Conservation (phyloP, 2,329 filamentous ascomycete species). For the Penicillium sp. region DNA sequence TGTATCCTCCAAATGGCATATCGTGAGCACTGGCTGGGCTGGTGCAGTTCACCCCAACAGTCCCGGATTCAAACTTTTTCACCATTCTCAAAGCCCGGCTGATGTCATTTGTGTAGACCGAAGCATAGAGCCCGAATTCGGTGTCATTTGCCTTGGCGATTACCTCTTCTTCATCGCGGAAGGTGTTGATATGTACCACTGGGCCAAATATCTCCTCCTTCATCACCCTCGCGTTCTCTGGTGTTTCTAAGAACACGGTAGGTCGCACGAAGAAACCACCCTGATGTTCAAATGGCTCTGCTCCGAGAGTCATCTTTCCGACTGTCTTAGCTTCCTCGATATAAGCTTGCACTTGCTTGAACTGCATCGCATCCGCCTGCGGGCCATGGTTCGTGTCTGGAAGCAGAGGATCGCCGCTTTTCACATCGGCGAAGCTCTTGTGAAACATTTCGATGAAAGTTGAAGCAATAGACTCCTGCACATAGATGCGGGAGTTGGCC, state of each 20-base stretch:
- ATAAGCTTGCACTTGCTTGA: constrained; percentile 79
- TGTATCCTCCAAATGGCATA: constrained; percentile 43
- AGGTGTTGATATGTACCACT: constrained; percentile 73
- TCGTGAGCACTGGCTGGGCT: constrained; percentile 67
- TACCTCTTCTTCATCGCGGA: constrained; percentile 72
- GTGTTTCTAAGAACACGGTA: constrained; percentile 79
- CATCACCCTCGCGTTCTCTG: constrained; percentile 69
- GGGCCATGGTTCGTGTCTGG: constrained; percentile 81
- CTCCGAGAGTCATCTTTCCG: constrained; percentile 66
- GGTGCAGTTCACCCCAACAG: constrained; percentile 63
- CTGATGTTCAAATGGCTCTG: constrained; percentile 71
- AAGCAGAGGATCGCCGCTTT: constrained; percentile 50
- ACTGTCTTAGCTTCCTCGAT: constrained; percentile 69
- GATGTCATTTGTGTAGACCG: constrained; percentile 74
- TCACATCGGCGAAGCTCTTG: constrained; percentile 9
- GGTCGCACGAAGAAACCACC: constrained; percentile 83
- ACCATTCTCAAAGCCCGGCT: constrained; percentile 77
- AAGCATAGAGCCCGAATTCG: constrained; percentile 74
- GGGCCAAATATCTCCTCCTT: constrained; percentile 82
- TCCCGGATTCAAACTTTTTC: constrained; percentile 68
- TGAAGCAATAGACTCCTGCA: constrained; percentile 63
- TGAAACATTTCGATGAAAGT: constrained; percentile 71
- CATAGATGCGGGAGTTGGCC: constrained; percentile 70
- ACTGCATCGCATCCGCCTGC: constrained; percentile 80
- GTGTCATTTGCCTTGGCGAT: constrained; percentile 71